Base-by-base conservation (phyloP, 108 stramenopile genomes). In the Conticribra guillardii region DNA sequence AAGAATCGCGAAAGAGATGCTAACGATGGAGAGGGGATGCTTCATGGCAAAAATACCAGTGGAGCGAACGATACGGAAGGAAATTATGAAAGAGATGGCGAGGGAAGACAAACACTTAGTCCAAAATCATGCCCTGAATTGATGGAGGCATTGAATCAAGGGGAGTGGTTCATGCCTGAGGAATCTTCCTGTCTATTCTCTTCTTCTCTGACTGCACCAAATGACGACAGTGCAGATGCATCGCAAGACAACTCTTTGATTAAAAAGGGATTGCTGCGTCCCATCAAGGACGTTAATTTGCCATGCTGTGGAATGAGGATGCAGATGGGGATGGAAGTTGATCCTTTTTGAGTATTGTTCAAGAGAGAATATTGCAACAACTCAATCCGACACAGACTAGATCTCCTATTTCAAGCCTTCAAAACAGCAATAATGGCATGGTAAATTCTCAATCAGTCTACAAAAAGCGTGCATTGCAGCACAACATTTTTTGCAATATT, bases 231-330 rank as follows among this genome's bases (percentile, higher is more conserved):
- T 45, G 15, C 11, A 9, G 57, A 28, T 17, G 32, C 18, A 23
- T 23, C 21, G 18, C 33, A 1, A 33, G 32, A 62, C n/a, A 31
- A 19, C 1, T 16, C 2, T 1, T 16, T 4, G 22, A 23, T 0
- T 29, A 48, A 28, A 16, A 73, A 60, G 63, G 79, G 71, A 50
- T 63, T 64, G 45, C 59, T 71, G 15, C 46, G 56, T 23, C 79
- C 79, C 1, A 73, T 80, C 17, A 73, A 73, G 49, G 28, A 69
- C 24, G 55, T 73, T 5, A 37, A 22, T 22, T 27, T 80, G 61
- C 71, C 67, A 16, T 69, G 56, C 24, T 80, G 71, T 46, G 79
- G 79, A 23, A 73, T 80, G 54, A 60, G 45, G 30, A 71, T 79
- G 69, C 54, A 29, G 28, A 54, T 79, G 2, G 77, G 77, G 9